Percentiles rank a stretch among this genome's conserved stretches.
These are phyloP conservation scores for Paracoccidioides lutzii DNA, from an alignment of 2,329 filamentous ascomycete species.

Conservation along the genomic window DNA sequence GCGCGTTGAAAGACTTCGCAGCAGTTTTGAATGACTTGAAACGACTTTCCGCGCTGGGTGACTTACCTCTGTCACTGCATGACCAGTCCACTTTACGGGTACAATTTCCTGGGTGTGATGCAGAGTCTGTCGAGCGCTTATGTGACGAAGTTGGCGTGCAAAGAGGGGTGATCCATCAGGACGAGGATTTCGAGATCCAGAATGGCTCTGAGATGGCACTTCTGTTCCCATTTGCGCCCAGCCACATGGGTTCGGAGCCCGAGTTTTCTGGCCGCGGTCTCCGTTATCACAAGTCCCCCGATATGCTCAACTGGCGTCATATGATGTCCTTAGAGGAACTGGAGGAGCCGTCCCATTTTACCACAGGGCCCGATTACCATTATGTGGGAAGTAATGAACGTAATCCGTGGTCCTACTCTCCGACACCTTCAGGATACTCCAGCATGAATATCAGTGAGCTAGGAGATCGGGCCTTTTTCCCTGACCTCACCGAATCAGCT, in stretches of 20 bases:
- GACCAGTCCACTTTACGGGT: slow-evolving; percentile 57
- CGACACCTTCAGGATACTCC: slow-evolving; percentile 42
- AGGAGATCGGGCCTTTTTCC: slow-evolving; percentile 28
- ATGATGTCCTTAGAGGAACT: slow-evolving; percentile 40
- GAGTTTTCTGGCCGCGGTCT: slow-evolving; percentile 30
- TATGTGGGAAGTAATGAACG: slow-evolving; percentile 31
- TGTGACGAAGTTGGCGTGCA: slow-evolving; percentile 80
- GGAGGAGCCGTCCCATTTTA: slow-evolving; percentile 15
- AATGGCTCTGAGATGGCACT: slow-evolving; percentile 62
- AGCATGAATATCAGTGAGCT: slow-evolving; percentile 44
- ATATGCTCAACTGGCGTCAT: slow-evolving; percentile 42
- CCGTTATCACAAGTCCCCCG: slow-evolving; percentile 20
- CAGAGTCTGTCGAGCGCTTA: slow-evolving; percentile 63
- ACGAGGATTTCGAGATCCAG: slow-evolving; percentile 57
- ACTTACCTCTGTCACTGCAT: slow-evolving; percentile 67
- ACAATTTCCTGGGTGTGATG: slow-evolving; percentile 83
- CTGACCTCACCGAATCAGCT: slow-evolving; percentile 27
- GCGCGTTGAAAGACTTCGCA: slow-evolving; percentile 71
- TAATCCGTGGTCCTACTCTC: slow-evolving; percentile 38
- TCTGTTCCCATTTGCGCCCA: slow-evolving; percentile 75
- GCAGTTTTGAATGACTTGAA: slow-evolving; percentile 70
- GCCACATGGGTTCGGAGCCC: slow-evolving; percentile 34
- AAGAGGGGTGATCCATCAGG: slow-evolving; percentile 66
- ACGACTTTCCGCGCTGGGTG: slow-evolving; percentile 61
- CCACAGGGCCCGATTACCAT: slow-evolving; percentile 26